phyloP scores from a whole-genome alignment of 1,284 basidiomycete species.

The Golubevia sp. region DNA sequence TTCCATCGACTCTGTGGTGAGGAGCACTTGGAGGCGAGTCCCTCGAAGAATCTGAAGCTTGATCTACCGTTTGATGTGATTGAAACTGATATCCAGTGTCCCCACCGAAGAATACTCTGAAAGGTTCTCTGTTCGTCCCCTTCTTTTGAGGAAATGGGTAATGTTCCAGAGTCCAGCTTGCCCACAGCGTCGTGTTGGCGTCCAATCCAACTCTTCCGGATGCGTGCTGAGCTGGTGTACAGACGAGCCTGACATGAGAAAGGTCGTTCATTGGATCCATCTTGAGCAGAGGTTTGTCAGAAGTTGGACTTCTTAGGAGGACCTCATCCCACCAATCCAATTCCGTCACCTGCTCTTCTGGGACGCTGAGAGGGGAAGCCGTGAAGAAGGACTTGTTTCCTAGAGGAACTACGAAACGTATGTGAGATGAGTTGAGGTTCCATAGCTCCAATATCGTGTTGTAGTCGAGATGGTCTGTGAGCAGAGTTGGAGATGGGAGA shows the following conservation, averaged over 20 bases:
- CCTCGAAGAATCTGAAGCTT: neutral
- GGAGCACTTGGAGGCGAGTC: neutral
- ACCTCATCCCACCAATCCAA: conserved; percentile 57
- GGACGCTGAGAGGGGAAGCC: conserved; percentile 18
- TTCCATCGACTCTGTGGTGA: too few species aligned
- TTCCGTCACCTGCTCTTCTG: conserved; percentile 32
- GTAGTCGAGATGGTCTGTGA: conserved; percentile 51
- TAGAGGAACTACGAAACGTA: conserved; percentile 49
- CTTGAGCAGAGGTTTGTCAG: neutral
- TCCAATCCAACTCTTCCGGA: conserved; percentile 47
- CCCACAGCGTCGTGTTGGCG: conserved; percentile 37
- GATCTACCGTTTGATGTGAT: neutral
- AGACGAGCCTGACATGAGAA: conserved; percentile 11
- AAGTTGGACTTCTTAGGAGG: conserved; percentile 3
- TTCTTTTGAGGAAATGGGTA: neutral
- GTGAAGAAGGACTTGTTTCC: conserved; percentile 51
- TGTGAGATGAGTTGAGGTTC: conserved; percentile 18
- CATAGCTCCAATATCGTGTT: conserved; percentile 40
- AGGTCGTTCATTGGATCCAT: neutral
- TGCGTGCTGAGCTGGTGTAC: conserved; percentile 55
- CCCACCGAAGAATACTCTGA: conserved; percentile 48
- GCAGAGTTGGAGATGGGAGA: neutral
- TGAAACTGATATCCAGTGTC: conserved; percentile 55
- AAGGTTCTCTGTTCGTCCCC: conserved; percentile 8
- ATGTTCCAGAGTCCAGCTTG: conserved; percentile 45